Evolutionary conservation across 1,139 yeast genomes (phyloP).

Genomic region (Yamadazyma kanchanaburiensis): DNA sequence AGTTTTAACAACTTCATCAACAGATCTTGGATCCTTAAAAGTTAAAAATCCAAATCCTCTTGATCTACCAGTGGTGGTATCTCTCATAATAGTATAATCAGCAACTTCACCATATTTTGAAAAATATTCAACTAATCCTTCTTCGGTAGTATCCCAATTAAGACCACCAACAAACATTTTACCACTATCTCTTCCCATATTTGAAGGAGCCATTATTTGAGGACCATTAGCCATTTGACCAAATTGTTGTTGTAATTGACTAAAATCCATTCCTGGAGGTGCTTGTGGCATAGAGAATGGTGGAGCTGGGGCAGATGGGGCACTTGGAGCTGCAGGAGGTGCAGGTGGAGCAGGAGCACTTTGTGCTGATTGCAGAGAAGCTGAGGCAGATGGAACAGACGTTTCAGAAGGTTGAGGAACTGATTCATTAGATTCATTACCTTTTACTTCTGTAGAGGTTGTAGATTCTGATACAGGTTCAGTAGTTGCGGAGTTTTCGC

Average conservation of each 20-base stretch:
- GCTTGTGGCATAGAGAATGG: constrained; percentile 4
- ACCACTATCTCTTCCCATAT: constrained; percentile 54
- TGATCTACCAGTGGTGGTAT: constrained; percentile 82
- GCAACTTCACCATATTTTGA: constrained; percentile 86
- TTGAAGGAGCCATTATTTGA: constrained; percentile 25
- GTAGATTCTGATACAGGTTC: constrained; percentile 3
- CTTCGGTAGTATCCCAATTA: constrained; percentile 98
- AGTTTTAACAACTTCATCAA: constrained; percentile 80
- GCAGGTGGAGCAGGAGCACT: constrained; percentile 3
- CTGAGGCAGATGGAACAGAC: constrained; percentile 4
- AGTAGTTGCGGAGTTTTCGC: constrained; percentile 7
- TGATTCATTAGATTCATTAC: constrained; percentile 3
- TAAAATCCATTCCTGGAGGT: constrained; percentile 9
- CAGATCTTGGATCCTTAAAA: constrained; percentile 77
- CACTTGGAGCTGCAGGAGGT: constrained; percentile 5
- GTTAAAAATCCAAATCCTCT: constrained; percentile 97
- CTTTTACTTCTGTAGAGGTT: constrained; percentile 4
- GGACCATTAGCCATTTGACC: constrained; percentile 3
- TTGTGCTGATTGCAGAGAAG: constrained; percentile 9
- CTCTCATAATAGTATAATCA: constrained; percentile 95
- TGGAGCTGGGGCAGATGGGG: constrained; percentile 7
- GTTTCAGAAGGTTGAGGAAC: constrained; percentile 2
- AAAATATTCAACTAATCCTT: constrained; percentile 74
- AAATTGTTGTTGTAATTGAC: constrained; percentile 11
- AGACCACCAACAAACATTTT: constrained; percentile 98